A percentile compares a stretch with the other conserved stretches of the same genome.
Conservation (phyloP, 192 early-diverging fungal species). For the Glomus cerebriforme region DNA sequence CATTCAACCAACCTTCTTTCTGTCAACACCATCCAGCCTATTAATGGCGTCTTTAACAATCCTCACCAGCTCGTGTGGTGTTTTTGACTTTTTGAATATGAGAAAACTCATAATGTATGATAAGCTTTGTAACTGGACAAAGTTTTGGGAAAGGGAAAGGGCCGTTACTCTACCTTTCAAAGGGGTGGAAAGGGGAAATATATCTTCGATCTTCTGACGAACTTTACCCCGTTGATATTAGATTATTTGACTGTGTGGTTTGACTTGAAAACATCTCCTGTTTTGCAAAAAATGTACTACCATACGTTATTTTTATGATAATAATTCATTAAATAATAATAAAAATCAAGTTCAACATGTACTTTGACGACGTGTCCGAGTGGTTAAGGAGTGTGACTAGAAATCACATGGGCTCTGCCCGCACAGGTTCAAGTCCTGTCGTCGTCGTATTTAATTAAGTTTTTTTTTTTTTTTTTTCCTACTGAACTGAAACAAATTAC, state of each 20-base stretch:
- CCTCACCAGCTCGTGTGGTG: slow-evolving; percentile 87
- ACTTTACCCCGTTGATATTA: not conserved
- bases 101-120: slow-evolving; percentile 63
- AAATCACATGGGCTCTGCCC: slow-evolving; percentile 38
- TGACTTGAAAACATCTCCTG: not conserved
- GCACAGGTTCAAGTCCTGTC: slow-evolving; percentile 38
- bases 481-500: too few species aligned
- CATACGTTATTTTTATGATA: not conserved
- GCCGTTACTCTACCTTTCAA: not conserved
- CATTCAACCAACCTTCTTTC: slow-evolving; percentile 58
- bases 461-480: not conserved
- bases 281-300: not conserved
- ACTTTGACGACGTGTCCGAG: slow-evolving; percentile 34
- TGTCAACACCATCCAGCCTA: slow-evolving; percentile 72
- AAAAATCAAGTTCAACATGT: not conserved
- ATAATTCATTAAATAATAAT: not conserved
- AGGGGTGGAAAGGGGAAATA: not conserved
- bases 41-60: slow-evolving; percentile 83
- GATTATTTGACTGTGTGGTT: not conserved
- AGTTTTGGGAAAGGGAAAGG: not conserved
- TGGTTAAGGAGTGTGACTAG: slow-evolving; percentile 39
- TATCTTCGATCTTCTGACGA: not conserved
- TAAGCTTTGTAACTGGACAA: not conserved
- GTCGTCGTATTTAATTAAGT: not conserved
- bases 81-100: slow-evolving; percentile 82